Conservation (phyloP, 2,329 filamentous ascomycete species). For the Aspergillus terreus region DNA sequence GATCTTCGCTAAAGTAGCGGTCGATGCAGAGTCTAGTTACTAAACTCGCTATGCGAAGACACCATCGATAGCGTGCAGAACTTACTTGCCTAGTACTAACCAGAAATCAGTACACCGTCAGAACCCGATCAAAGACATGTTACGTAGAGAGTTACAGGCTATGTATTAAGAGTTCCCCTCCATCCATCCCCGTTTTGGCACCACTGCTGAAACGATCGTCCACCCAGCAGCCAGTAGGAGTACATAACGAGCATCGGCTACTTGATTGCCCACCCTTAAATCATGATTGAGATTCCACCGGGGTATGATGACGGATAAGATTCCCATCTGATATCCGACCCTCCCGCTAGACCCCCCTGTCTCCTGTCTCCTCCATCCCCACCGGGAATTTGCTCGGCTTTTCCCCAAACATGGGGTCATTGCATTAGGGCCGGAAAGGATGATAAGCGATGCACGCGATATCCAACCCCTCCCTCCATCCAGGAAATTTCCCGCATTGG, state of each 20-base stretch:
- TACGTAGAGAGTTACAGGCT: slow-evolving; percentile 4
- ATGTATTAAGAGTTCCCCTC: background rate
- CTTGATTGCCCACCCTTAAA: background rate
- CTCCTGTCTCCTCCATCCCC: background rate
- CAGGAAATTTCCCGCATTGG: no score
- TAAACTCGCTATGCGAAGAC: slow-evolving; percentile 1
- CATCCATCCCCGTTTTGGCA: background rate
- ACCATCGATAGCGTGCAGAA: no score
- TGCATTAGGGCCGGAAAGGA: no score
- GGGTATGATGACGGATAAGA: background rate
- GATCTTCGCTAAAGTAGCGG: slow-evolving; percentile 14
- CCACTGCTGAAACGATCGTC: no score
- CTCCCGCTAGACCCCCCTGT: background rate
- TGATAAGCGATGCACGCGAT: no score
- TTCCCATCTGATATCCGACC: slow-evolving; percentile 3
- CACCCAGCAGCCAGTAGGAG: no score
- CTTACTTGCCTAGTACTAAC: no score
- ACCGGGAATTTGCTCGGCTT: no score
- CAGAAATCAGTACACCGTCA: no score
- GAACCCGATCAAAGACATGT: slow-evolving; percentile 1
- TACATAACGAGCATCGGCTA: background rate
- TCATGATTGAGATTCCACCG: no score
- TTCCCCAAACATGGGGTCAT: no score
- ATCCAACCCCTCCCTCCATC: background rate
- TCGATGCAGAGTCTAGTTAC: slow-evolving; percentile 12